Conservation (phyloP, 192 early-diverging fungal species). For the Chytriomyces sp. region DNA sequence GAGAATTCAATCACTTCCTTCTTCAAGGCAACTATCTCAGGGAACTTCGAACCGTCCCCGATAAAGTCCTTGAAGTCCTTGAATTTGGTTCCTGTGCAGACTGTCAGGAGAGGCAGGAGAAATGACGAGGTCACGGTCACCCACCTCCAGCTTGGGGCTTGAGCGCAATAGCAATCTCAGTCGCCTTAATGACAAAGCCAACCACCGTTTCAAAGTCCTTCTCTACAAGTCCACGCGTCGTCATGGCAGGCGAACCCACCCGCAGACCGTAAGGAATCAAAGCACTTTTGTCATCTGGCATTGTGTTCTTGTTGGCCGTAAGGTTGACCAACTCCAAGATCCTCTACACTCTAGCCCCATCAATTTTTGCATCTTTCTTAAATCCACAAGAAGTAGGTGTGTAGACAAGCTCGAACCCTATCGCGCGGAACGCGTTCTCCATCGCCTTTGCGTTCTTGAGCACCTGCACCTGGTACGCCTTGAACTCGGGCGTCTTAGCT, state of each 20-base stretch:
- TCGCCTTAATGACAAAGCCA: slow-evolving; percentile 85
- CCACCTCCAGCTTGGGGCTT: slow-evolving; percentile 64
- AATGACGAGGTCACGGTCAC: background rate
- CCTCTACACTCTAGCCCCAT: slow-evolving; percentile 95
- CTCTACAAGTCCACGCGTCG: slow-evolving; percentile 84
- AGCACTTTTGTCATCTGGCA: slow-evolving; percentile 93
- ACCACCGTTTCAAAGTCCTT: slow-evolving; percentile 87
- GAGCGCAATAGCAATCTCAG: slow-evolving; percentile 75
- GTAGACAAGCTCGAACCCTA: slow-evolving; percentile 81
- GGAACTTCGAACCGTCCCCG: slow-evolving; percentile 50
- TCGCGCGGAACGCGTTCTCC: slow-evolving; percentile 71
- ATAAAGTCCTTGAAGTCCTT: slow-evolving; percentile 88
- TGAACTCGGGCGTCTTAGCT: slow-evolving; percentile 81
- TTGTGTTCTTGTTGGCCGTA: slow-evolving; percentile 99
- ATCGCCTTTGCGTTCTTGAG: slow-evolving; percentile 88
- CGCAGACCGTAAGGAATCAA: slow-evolving; percentile 93
- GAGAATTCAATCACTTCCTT: slow-evolving; percentile 83
- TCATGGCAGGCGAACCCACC: slow-evolving; percentile 95
- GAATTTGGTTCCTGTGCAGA: slow-evolving; percentile 72
- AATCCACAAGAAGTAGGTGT: too few relatives aligned
- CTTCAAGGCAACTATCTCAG: slow-evolving; percentile 71
- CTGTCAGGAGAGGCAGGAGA: background rate
- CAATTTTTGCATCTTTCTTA: slow-evolving; percentile 91
- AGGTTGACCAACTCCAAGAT: slow-evolving; percentile 96
- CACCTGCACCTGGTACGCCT: slow-evolving; percentile 89